Conservation (phyloP, 177 flowering plant species). For the Vitis hybrid region DNA sequence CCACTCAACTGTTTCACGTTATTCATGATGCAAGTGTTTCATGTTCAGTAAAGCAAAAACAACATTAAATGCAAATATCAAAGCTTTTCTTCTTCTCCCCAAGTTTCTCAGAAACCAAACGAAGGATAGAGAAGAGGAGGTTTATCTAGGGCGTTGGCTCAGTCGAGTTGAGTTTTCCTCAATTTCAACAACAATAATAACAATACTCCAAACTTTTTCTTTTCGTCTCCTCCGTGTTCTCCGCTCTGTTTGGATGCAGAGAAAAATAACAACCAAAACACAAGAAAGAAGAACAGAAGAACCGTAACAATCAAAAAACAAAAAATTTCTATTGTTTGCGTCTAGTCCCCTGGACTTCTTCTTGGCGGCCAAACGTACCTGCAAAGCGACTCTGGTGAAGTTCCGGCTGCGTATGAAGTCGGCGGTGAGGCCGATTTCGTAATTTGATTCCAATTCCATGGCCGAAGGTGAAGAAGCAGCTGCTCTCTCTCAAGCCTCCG, state of each 20-base stretch:
- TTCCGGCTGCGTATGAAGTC: constrained; percentile 48
- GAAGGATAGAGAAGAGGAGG: neutral
- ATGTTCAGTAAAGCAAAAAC: neutral
- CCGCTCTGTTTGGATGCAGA: too few species aligned
- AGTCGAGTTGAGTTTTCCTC: neutral
- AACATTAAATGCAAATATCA: too few species aligned
- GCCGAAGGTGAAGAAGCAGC: neutral
- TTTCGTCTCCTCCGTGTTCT: too few species aligned
- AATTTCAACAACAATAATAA: too few species aligned
- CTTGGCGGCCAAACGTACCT: constrained; percentile 37
- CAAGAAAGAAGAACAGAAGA: too few species aligned
- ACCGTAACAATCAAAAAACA: too few species aligned
- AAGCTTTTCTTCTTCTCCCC: neutral
- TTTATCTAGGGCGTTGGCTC: neutral
- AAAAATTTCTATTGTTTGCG: too few species aligned
- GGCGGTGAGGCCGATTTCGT: constrained; percentile 64
- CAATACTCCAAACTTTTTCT: too few species aligned
- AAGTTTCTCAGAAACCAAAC: constrained; percentile 4
- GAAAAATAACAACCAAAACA: too few species aligned
- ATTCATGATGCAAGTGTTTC: neutral
- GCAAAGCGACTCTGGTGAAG: constrained; percentile 77
- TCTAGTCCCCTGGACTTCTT: too few species aligned
- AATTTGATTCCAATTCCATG: constrained; percentile 64
- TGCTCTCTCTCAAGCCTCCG: too few species aligned
- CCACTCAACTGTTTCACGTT: neutral